A percentile compares a stretch with the other conserved stretches of the same genome.
These are phyloP conservation scores for Leccinum fuscescens DNA, from an alignment of 1,284 basidiomycete species.

Conservation along the genomic window DNA sequence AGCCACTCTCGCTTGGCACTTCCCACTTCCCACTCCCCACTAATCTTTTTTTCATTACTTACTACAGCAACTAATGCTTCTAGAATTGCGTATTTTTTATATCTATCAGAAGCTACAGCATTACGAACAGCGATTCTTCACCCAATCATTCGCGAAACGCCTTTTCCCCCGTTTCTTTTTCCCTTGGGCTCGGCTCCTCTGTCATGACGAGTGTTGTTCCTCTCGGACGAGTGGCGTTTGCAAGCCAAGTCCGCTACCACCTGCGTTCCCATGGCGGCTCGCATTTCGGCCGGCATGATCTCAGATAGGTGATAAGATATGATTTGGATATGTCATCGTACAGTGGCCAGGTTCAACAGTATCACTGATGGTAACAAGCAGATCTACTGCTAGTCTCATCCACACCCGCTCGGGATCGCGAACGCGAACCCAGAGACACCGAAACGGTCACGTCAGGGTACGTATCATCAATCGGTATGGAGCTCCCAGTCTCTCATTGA, in stretches of 20 bases:
- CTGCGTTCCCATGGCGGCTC: background rate
- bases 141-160: background rate
- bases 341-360: background rate
- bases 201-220: background rate
- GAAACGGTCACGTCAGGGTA: constrained; percentile 8
- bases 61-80: constrained; percentile 12
- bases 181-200: background rate
- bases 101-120: constrained; percentile 16
- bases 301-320: background rate
- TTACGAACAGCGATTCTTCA: constrained; percentile 4
- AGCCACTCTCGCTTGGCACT: constrained; percentile 11
- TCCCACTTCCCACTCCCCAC: background rate
- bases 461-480: background rate
- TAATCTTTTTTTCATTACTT: constrained; percentile 8
- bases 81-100: constrained; percentile 1
- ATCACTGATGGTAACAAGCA: background rate
- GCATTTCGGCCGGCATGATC: background rate
- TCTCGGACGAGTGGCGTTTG: background rate
- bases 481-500: background rate
- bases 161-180: background rate
- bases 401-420: constrained; percentile 4
- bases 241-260: background rate
- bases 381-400: background rate
- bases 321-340: background rate
- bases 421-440: constrained; percentile 11